A percentile compares a stretch with the other conserved stretches of the same genome.
These are phyloP conservation scores for Ascochyta koolunga DNA, from an alignment of 2,329 filamentous ascomycete genomes.

Conservation along the genomic window DNA sequence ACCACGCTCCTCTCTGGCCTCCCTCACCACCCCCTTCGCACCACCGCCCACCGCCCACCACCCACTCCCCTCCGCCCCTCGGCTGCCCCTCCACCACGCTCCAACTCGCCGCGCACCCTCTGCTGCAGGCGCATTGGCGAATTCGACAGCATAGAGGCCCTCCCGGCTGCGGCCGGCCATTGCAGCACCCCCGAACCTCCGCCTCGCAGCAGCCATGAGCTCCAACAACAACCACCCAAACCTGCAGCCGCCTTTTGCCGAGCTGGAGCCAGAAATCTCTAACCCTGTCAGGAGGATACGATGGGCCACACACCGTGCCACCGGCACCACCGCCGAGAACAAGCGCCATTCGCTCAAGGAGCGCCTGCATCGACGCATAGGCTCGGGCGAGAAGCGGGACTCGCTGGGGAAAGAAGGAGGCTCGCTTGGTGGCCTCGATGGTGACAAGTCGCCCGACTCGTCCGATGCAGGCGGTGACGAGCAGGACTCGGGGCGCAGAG, in stretches of 20 bases:
- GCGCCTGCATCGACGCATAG: slow-evolving; percentile 68
- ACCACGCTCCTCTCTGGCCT: slow-evolving; percentile 12
- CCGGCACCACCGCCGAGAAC: slow-evolving; percentile 72
- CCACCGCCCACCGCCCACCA: slow-evolving; percentile 23
- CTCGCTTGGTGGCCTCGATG: slow-evolving; percentile 22
- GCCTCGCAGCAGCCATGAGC: slow-evolving; percentile 18
- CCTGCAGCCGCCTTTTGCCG: slow-evolving; percentile 19
- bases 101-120: slow-evolving; percentile 6
- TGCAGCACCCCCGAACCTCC: slow-evolving; percentile 32
- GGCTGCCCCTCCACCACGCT: slow-evolving; percentile 16
- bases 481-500: slow-evolving; percentile 54
- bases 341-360: slow-evolving; percentile 86
- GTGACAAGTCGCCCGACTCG: slow-evolving; percentile 54
- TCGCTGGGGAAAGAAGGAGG: slow-evolving; percentile 48
- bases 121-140: slow-evolving; percentile 38
- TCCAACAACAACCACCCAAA: slow-evolving; percentile 20
- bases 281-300: slow-evolving; percentile 77
- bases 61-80: slow-evolving; percentile 18
- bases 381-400: slow-evolving; percentile 68
- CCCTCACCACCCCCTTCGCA: slow-evolving; percentile 17
- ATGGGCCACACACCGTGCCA: slow-evolving; percentile 94
- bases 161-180: slow-evolving; percentile 47
- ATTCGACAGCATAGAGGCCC: slow-evolving; percentile 37
- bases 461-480: slow-evolving; percentile 50
- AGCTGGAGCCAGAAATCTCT: slow-evolving; percentile 58